Conservation (phyloP, 768 basidiomycete species). For the Tylopilus vinaceipallidus region DNA sequence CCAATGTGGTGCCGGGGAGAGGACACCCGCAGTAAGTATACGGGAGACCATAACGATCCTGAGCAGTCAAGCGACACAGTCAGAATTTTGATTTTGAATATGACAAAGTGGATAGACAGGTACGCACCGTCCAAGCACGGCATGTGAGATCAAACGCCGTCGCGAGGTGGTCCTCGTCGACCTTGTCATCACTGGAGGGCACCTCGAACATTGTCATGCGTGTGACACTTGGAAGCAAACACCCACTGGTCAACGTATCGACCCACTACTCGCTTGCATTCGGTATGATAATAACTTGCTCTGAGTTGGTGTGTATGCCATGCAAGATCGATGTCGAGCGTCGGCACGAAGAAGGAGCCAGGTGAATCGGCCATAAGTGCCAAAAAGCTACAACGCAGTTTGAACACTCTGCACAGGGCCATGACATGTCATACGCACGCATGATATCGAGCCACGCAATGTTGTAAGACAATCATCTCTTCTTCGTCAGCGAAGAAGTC, state of each 20-base stretch:
- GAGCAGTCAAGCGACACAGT: not conserved
- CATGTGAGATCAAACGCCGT: conserved; percentile 50
- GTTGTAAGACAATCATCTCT: conserved; percentile 44
- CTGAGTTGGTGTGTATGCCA: conserved; percentile 73
- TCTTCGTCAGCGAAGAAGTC: conserved; percentile 36
- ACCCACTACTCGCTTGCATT: conserved; percentile 39
- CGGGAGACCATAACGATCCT: conserved; percentile 47
- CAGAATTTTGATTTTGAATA: not conserved
- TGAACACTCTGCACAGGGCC: not conserved
- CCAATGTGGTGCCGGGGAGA: conserved; percentile 41
- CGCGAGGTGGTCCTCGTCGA: conserved; percentile 44
- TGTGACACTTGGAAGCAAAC: too few relatives aligned
- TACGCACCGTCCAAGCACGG: conserved; percentile 46
- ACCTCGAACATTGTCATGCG: not conserved
- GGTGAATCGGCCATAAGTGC: conserved; percentile 48
- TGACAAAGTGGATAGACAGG: not conserved
- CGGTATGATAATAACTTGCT: conserved; percentile 39
- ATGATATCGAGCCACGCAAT: conserved; percentile 55
- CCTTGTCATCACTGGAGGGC: conserved; percentile 46
- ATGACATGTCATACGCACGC: conserved; percentile 35
- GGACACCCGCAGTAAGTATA: conserved; percentile 64
- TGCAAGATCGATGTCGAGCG: conserved; percentile 66
- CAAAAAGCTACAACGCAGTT: conserved; percentile 38
- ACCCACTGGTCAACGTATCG: conserved; percentile 57
- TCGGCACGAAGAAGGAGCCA: conserved; percentile 49